A percentile compares a stretch with the other conserved stretches of the same genome.
Conservation (phyloP, 495 filamentous ascomycete genomes). For the Geoglossum glabrum region DNA sequence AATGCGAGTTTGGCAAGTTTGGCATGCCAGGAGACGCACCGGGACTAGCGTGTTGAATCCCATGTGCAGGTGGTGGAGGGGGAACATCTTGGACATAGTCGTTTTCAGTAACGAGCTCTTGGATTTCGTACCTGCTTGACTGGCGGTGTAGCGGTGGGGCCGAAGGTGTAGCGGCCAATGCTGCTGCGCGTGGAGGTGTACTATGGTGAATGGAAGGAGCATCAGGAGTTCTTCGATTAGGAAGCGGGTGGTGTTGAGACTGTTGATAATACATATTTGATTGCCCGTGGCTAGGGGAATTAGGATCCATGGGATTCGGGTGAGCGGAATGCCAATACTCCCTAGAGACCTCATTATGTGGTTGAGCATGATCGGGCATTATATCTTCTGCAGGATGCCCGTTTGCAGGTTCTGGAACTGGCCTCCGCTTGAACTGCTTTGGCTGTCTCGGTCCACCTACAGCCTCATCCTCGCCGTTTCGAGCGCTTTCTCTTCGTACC, state of each 20-base stretch:
- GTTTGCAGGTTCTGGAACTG: conserved; percentile 44
- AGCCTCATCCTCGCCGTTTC: conserved; percentile 12
- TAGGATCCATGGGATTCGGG: neutral
- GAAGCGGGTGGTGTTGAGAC: neutral
- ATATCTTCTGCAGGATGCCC: neutral
- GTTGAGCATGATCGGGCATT: neutral
- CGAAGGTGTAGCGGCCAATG: neutral
- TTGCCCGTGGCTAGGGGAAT: neutral
- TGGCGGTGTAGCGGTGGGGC: neutral
- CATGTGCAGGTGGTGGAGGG: conserved; percentile 21
- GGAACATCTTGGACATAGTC: conserved; percentile 26
- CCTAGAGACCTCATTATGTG: neutral
- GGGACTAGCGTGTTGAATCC: neutral
- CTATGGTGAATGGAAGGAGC: neutral
- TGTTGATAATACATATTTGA: neutral
- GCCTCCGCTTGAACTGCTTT: conserved; percentile 51
- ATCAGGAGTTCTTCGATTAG: neutral
- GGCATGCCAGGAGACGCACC: neutral
- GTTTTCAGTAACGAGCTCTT: neutral
- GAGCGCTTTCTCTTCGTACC: conserved; percentile 26
- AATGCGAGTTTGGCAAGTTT: neutral
- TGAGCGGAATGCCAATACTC: neutral
- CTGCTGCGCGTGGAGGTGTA: neutral
- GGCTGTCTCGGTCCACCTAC: conserved; percentile 35
- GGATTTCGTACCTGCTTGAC: neutral